Evolutionary conservation across 352 stramenopile genomes (phyloP), one percentile per base, ranked within the genome.

Genomic region (Phytopythium litorale): DNA sequence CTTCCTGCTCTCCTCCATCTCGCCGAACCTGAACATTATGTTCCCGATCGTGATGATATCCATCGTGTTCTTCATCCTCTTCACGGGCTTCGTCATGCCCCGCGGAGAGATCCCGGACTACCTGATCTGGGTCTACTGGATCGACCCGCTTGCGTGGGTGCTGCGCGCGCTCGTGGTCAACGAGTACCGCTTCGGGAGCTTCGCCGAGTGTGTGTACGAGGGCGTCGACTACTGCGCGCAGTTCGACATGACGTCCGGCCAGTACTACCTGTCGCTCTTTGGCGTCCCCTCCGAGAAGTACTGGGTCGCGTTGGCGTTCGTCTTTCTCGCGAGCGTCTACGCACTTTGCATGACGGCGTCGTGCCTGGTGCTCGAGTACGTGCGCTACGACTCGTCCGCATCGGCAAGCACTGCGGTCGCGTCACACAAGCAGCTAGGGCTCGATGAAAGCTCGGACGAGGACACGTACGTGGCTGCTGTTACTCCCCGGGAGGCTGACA

Each of bases 81-180:
- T 81, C 50, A 62, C 65, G 7, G 77, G 75, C 18, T 84, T 82
- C 28, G 51, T 81, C 21, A 71, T 79, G 23, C 56, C 75, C 0
- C 60, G 64, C 23, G 46, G 57, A 15, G 43, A 61, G 9, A 77
- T 87, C 19, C 78, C 75, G 0, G 46, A 62, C 48, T 74, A 73
- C 32, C 54, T 75, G n/a, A 62, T 75, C n/a, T 89, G 78, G 79
- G 40, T 89, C 48, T 88, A 85, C 60, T 87, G 71, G 66, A 68
- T 87, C 30, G 81, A 84, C 48, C 80, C 79, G 0, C 25, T 88
- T 9, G 56, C 70, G 0, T 88, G 78, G 78, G 65, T 58, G 13
- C 48, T 77, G 21, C 74, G 76, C 9, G 42, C 70, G 2, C 48
- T 81, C 5, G 63, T 62, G 5, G 63, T 79, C n/a, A 76, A 63